These are phyloP conservation scores for Tuber melanosporum DNA, from an alignment of 495 filamentous ascomycete species.

Conservation along the genomic window DNA sequence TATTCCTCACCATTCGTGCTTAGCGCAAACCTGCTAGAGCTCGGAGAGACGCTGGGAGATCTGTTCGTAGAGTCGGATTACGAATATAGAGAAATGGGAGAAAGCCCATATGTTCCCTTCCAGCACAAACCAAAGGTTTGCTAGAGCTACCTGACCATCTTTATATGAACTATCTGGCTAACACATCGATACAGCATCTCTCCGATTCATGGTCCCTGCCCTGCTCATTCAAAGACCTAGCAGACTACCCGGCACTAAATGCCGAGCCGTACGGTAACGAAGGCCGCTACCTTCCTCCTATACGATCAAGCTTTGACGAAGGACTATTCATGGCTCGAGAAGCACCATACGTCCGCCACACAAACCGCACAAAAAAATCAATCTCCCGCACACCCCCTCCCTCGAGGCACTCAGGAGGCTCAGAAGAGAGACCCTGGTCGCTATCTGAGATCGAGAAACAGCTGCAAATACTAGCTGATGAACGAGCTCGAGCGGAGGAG, in stretches of 20 bases:
- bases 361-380: constrained; percentile 8
- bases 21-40: constrained; percentile 16
- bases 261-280: neutral
- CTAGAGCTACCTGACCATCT: neutral
- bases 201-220: constrained; percentile 11
- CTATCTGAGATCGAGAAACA: constrained; percentile 34
- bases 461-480: constrained; percentile 23
- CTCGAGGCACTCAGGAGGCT: constrained; percentile 24
- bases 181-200: constrained; percentile 4
- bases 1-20: constrained; percentile 25
- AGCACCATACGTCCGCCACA: constrained; percentile 1
- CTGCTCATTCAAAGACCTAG: constrained; percentile 18
- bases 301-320: constrained; percentile 6
- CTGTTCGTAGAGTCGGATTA: constrained; percentile 9
- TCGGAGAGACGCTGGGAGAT: constrained; percentile 17
- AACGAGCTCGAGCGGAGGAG: constrained; percentile 11
- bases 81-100: constrained; percentile 13
- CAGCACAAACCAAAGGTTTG: constrained; percentile 21
- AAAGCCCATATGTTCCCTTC: constrained; percentile 1
- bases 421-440: constrained; percentile 28
- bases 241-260: constrained; percentile 1
- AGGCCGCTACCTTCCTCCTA: neutral
- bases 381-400: constrained; percentile 23
- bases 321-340: constrained; percentile 1
- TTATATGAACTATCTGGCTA: neutral